A percentile compares a stretch with the other conserved stretches of the same genome.
These are phyloP conservation scores for Glycine latifolia DNA, from an alignment of 306 rosid species.

Conservation along the genomic window DNA sequence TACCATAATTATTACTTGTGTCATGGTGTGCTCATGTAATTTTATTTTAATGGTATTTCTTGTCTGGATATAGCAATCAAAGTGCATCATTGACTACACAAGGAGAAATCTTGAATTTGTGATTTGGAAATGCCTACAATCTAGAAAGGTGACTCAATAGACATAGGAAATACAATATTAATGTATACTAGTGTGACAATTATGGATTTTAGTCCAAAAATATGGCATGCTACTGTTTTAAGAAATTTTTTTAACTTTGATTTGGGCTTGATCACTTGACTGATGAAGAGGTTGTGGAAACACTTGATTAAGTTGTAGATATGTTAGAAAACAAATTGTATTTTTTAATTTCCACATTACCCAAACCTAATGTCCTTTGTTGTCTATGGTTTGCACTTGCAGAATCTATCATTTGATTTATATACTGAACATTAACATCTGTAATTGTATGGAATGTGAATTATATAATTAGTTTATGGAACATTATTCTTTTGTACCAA, in stretches of 20 bases:
- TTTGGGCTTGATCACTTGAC: not conserved
- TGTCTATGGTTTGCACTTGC: no score
- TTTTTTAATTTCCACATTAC: no score
- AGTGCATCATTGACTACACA: slow-evolving; percentile 45
- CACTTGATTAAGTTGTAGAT: no score
- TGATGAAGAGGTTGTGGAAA: no score
- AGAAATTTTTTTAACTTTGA: slow-evolving; percentile 4
- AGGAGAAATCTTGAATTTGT: slow-evolving; percentile 12
- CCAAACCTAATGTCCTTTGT: no score
- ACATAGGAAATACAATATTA: slow-evolving; percentile 14
- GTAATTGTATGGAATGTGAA: no score
- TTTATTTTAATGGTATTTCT: slow-evolving; percentile 31
- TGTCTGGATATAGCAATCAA: slow-evolving; percentile 58
- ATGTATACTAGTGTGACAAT: slow-evolving; percentile 1
- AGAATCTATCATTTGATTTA: no score
- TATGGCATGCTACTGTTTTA: not conserved
- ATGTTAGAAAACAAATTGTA: no score
- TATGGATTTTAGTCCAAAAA: slow-evolving; percentile 20
- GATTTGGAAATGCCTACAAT: not conserved
- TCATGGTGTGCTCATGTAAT: slow-evolving; percentile 25
- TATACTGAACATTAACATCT: no score
- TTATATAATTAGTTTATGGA: no score
- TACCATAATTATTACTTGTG: slow-evolving; percentile 25
- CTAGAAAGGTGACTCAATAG: slow-evolving; percentile 29
- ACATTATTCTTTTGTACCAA: no score